Evolutionary conservation across 2,329 filamentous ascomycete species (phyloP).

Genomic region (Cercospora brassicicola): DNA sequence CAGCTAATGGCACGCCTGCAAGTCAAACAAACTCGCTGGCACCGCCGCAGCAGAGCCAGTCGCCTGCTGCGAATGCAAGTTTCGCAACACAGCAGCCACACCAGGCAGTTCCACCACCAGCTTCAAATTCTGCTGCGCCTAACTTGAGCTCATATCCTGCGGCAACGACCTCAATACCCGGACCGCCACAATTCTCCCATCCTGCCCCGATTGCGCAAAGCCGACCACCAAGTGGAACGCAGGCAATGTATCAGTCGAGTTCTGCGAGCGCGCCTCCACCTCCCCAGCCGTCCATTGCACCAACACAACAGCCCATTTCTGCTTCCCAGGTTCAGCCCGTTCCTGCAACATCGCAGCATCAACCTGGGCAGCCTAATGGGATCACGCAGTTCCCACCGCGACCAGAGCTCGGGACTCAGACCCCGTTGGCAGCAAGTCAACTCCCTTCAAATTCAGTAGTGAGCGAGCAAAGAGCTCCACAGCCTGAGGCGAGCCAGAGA

Average conservation of each 20-base stretch:
- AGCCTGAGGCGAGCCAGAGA: neutral
- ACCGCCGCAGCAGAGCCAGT: neutral
- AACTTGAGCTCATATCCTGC: neutral
- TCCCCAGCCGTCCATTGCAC: neutral
- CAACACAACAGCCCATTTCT: neutral
- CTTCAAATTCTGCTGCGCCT: neutral
- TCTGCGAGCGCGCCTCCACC: neutral
- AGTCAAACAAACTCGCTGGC: neutral
- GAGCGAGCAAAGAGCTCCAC: neutral
- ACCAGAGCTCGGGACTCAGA: neutral
- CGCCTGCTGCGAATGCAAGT: neutral
- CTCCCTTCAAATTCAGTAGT: neutral
- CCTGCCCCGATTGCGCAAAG: neutral
- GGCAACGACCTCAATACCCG: neutral
- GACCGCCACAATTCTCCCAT: neutral
- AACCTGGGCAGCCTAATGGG: neutral
- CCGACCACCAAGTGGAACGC: neutral
- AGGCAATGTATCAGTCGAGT: neutral
- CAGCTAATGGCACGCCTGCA: neutral
- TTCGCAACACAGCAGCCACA: constrained; percentile 4
- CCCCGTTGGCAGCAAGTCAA: neutral
- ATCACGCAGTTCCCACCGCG: neutral
- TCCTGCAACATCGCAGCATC: neutral
- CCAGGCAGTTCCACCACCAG: neutral
- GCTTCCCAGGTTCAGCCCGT: neutral